Base-by-base conservation (phyloP, 2,329 filamentous ascomycete species). In the Dryadomyces quercivorus region DNA sequence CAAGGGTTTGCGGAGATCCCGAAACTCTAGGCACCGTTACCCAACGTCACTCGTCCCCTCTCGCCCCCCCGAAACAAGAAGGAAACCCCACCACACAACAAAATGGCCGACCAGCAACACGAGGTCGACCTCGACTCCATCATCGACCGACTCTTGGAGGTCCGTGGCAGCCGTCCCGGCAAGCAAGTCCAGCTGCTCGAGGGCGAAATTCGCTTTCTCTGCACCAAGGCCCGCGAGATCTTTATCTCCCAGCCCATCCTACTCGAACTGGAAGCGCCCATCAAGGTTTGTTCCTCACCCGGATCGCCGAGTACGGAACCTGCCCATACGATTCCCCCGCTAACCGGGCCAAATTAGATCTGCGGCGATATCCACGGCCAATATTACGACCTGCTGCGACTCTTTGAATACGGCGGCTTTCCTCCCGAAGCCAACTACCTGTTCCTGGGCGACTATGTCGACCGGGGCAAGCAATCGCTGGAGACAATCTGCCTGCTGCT, bases 231-330 rank as follows among this genome's bases (percentile, higher is more conserved):
- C 60, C 86, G 93, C 62, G 93, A 98, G 77, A 97, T 98, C 66
- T 97, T 98, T 78, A 97, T 98, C 72, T 96, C 91, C 59, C 93
- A 98, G 77, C 93, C 93, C 62, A 97, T 97, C 67, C 78, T 98
- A 63, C 83, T 98, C 62, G 93, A 98, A 77, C 82, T 98, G 51
- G 93, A 97, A 74, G 93, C 93, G 67, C 93, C 93, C 59, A 97
- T 98, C 75, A 98, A 98, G 90, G 92, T 95, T 78, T 65, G 77
- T 68, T 16, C 16, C 12, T 31, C 26, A 8, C 8, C 26, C 26
- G 26, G 26, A 54, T 55, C 60, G 40, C 34, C 38, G 15, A 10
- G 10, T 6, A 21, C 43, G 47, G 9, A 46, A 2, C 38, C 18
- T 4, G 16, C 13, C 7, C 26, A 8, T 48, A 5, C 26, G 13